Evolutionary conservation across 2,329 filamentous ascomycete species (phyloP).

Genomic region (Paramyrothecium sp.): DNA sequence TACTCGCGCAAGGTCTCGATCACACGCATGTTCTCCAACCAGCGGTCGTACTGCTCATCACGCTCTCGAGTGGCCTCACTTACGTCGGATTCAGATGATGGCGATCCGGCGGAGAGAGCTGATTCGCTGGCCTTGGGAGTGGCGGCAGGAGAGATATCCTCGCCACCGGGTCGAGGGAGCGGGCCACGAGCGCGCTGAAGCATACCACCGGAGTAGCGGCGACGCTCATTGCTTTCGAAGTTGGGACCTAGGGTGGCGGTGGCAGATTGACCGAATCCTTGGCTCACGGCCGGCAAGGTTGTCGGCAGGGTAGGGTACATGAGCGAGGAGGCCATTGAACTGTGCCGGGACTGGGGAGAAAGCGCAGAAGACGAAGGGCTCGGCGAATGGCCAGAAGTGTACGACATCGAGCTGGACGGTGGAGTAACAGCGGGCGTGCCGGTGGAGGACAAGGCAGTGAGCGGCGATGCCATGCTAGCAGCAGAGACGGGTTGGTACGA

Average conservation of each 20-base stretch:
- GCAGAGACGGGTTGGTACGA: slow-evolving; percentile 43
- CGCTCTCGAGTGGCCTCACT: slow-evolving; percentile 52
- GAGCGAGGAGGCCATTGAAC: slow-evolving; percentile 56
- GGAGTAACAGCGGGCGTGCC: slow-evolving; percentile 78
- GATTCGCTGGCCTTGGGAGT: slow-evolving; percentile 45
- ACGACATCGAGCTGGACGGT: slow-evolving; percentile 72
- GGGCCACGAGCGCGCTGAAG: slow-evolving; percentile 57
- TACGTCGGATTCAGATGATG: slow-evolving; percentile 52
- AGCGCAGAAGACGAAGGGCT: slow-evolving; percentile 68
- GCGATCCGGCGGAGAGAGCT: slow-evolving; percentile 48
- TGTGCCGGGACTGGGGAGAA: slow-evolving; percentile 64
- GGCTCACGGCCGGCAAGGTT: slow-evolving; percentile 59
- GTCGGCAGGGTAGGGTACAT: slow-evolving; percentile 70
- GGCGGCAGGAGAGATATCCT: slow-evolving; percentile 35
- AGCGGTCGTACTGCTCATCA: slow-evolving; percentile 62
- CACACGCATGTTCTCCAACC: slow-evolving; percentile 65
- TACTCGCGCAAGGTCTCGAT: slow-evolving; percentile 62
- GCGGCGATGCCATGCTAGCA: slow-evolving; percentile 60
- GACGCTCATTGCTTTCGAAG: slow-evolving; percentile 62
- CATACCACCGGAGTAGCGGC: slow-evolving; percentile 66
- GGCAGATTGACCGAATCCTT: slow-evolving; percentile 67
- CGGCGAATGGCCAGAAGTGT: slow-evolving; percentile 75
- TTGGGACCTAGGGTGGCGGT: slow-evolving; percentile 70
- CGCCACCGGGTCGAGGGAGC: slow-evolving; percentile 31
- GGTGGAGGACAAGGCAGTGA: slow-evolving; percentile 57